Base-by-base conservation (phyloP, 2,329 filamentous ascomycete species). In the Aspergillus neotritici region DNA sequence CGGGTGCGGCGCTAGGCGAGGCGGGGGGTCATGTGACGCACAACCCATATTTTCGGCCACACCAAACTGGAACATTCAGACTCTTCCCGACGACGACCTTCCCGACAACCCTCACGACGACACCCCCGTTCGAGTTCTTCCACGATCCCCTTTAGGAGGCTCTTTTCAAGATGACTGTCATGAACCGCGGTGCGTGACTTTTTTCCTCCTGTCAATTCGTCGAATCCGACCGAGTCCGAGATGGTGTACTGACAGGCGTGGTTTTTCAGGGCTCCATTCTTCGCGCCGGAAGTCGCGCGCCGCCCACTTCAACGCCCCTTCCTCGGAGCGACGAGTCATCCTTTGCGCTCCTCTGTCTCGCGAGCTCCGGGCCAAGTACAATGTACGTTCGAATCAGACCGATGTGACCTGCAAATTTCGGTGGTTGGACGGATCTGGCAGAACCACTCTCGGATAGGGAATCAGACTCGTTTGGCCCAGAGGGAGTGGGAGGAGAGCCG, bases 301-400 rank as follows among this genome's bases (percentile, higher is more conserved):
- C 82, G 87, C 88, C 71, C 91, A 98, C 82, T 98, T 94, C 83
- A 78, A 80, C 72, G 93, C 93, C 61, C 89, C 90, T 62, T 96
- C 90, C 72, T 89, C 86, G 78, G 81, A 87, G 70, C 90, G 93
- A 75, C 88, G 93, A 71, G 80, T 84, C 65, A 95, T 95, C 79
- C 96, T 98, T 90, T 91, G 86, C 78, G 90, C 93, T 61, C 86
- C 87, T 65, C 82, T 96, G 62, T 86, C 80, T 79, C 94, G 95
- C 82, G 93, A 98, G 79, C 83, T 98, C 71, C 85, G 89, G 70
- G 90, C 95, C 77, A 93, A 98, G 84, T 87, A 98, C 86, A 94
- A 94, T 75, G 93, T 96, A 80, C 60, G 86, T 70, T 37, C 33
- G 31, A 45, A 40, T 34, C 13, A 34, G 30, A 46, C 35, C 48